phyloP scores from a whole-genome alignment of 345 rosid genomes.

The Salix purpurea region DNA sequence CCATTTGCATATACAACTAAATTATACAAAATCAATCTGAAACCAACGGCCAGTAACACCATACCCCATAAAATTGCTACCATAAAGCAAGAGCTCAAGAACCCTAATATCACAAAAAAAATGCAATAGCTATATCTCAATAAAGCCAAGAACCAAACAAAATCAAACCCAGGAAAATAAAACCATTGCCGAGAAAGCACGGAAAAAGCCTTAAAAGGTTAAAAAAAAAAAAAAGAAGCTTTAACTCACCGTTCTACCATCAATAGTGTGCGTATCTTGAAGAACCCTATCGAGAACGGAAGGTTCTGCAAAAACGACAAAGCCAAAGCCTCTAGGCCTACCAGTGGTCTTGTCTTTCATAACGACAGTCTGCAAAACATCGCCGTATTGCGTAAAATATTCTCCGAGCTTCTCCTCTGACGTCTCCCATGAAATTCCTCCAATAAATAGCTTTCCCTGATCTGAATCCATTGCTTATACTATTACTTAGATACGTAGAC shows the following conservation, averaged over 20 bases:
- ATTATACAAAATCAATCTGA: neutral
- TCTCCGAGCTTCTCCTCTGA: slow-evolving; percentile 62
- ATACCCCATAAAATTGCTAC: neutral
- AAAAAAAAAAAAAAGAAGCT: neutral
- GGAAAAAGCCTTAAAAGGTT: neutral
- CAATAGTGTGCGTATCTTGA: slow-evolving; percentile 66
- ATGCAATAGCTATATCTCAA: neutral
- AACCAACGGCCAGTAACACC: neutral
- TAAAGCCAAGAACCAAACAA: neutral
- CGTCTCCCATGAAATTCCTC: slow-evolving; percentile 96
- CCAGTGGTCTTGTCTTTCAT: slow-evolving; percentile 74
- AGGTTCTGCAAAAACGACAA: slow-evolving; percentile 77
- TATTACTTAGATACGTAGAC: neutral
- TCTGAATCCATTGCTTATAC: slow-evolving; percentile 57
- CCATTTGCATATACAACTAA: neutral
- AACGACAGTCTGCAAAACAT: slow-evolving; percentile 59
- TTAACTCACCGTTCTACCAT: slow-evolving; percentile 66
- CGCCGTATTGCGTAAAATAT: slow-evolving; percentile 65
- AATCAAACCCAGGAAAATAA: neutral
- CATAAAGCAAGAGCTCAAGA: neutral
- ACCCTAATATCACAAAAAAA: neutral
- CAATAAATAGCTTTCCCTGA: slow-evolving; percentile 86
- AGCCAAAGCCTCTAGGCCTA: slow-evolving; percentile 80
- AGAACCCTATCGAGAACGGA: slow-evolving; percentile 61
- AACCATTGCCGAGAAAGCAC: neutral